Base-by-base conservation (phyloP, 305 asterid species). In the Fraxinus sp. region DNA sequence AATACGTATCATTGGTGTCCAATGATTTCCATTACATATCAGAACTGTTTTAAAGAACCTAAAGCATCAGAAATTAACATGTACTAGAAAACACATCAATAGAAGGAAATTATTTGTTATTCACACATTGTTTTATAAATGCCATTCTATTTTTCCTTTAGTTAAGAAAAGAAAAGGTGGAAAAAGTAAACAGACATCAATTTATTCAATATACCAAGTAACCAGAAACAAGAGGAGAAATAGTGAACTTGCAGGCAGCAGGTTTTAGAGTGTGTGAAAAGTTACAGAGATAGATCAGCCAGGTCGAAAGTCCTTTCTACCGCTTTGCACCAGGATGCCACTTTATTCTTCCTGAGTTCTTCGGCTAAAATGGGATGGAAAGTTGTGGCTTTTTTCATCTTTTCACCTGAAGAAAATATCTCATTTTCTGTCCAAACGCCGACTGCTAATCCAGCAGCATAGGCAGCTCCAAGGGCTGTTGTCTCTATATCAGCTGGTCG, bases 381-480 rank as follows among this genome's bases (percentile, higher is more conserved):
- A 32, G 68, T 85, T 22, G 88, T 85, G 24, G 81, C 89, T 37
- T 89, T 82, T 88, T 91, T 88, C 88, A 55, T 82, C 88, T 84
- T 91, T 57, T 91, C 97, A 0, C 89, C 93, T 0, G 91, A 86
- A 4, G 91, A 82, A 78, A 96, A 94, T 77, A 96, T 87, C 30
- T 94, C 89, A 2, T 88, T 52, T 84, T 96, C 95, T 0, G 93
- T 89, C 95, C 98, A 96, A 13, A 96, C 85, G 0, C 97, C 98
- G 1, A 91, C 91, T 1, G 98, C 99, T 83, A 96, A 77, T 89
- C 98, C 99, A 72, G 98, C 98, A 32, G 97, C 99, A 14, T 91
- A 96, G 33, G 98, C 99, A 1, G 98, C 99, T 68, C 99, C 99
- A 57, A 94, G 97, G 8, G 98, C 97, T 7, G 98, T 94, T 1